Percentiles rank a stretch among this genome's conserved stretches.
Evolutionary conservation across 2,329 filamentous ascomycete species (phyloP).

Genomic region (Hypoxylon rubiginosum): DNA sequence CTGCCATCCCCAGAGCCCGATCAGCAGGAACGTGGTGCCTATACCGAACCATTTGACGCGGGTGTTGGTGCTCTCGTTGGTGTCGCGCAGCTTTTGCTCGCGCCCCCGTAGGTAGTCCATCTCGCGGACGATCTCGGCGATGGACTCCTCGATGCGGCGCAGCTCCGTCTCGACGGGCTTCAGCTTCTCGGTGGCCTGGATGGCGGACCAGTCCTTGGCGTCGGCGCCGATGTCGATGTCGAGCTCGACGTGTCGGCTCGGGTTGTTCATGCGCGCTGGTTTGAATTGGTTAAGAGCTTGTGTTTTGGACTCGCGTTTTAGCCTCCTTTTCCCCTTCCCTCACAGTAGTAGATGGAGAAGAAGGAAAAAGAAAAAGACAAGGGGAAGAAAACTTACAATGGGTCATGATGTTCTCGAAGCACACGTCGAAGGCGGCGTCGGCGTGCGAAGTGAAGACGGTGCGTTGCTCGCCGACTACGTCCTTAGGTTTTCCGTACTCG

Average conservation of each 20-base stretch:
- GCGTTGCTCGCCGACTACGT: conserved; percentile 91
- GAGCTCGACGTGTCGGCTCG: conserved; percentile 83
- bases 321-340: conserved; percentile 16
- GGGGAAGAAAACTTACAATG: conserved; percentile 68
- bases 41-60: conserved; percentile 99
- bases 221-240: conserved; percentile 97
- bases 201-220: conserved; percentile 97
- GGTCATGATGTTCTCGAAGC: conserved; percentile 87
- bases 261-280: conserved; percentile 58
- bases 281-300: conserved; percentile 45
- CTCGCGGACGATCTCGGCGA: conserved; percentile 88
- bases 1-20: conserved; percentile 95
- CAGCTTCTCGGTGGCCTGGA: conserved; percentile 96
- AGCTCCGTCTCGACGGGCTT: conserved; percentile 97
- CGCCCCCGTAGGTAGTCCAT: conserved; percentile 94
- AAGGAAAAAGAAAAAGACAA: conserved; percentile 22
- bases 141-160: conserved; percentile 90
- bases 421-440: conserved; percentile 95
- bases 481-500: conserved; percentile 92
- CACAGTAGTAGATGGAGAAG: conserved; percentile 15
- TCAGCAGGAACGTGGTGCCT: conserved; percentile 89
- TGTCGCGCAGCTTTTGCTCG: conserved; percentile 97
- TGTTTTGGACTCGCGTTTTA: conserved; percentile 26
- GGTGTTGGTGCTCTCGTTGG: conserved; percentile 99
- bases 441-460: conserved; percentile 94